Evolutionary conservation across 108 stramenopile genomes (phyloP), one percentile per base, ranked within the genome.

Genomic region (Aurantiochytrium sp.): DNA sequence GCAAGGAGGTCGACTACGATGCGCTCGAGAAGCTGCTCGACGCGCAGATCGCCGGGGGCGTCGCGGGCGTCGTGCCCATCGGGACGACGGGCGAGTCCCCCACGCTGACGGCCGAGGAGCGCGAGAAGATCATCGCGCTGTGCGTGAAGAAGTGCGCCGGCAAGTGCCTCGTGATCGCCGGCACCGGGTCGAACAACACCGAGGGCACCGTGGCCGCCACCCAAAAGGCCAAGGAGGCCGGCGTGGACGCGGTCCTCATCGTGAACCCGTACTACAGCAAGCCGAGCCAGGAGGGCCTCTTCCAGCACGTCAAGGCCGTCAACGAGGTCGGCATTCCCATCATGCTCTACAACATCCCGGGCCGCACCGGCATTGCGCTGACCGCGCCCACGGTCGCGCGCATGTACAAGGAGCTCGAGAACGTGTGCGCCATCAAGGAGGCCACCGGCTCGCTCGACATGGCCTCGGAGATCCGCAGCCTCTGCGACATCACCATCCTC

Each of bases 251-350:
- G 52, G 90, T 90, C 37, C 92, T 98, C n/a, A 91, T 98, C 19
- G 96, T 97, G 8, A 95, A 95, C 55, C 97, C 97, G 4, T 96
- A 96, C 87, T 98, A 98, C 90, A 95, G 96, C 89, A 97, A 97
- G 89, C 96, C 97, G 48, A 94, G 96, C 12, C 96, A 96, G 88
- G 86, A 91, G 69, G 96, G 94, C 8, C 88, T 97, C 55, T 91
- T 96, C 55, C 90, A 93, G 24, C 96, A 97, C 88, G 96, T 95
- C 87, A 89, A 87, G 17, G 68, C 86, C 30, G 89, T 96, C 69
- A 96, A 96, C 21, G 95, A 95, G 85, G 87, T 94, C 17, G 87
- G 87, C 41, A n/a, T 87, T 21, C 97, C 97, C 4, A 91, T 97
- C 19, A 87, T 97, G 4, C 89, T 98, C 39, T 98, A 98, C 92